phyloP scores from a whole-genome alignment of 2,329 filamentous ascomycete species.

The Lasiodiplodia sp. region DNA sequence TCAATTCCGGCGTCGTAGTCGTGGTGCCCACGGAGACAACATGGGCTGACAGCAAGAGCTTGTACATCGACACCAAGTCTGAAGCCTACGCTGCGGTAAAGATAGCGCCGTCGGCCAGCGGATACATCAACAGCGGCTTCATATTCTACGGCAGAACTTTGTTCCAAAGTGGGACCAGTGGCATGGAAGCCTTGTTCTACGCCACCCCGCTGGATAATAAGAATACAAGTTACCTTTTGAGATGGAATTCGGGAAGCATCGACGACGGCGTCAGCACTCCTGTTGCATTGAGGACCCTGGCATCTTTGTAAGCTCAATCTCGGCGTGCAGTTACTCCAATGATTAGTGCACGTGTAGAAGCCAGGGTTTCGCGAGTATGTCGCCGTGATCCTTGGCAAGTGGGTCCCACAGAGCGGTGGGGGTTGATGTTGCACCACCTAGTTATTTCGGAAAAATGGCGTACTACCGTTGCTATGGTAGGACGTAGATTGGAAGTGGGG shows the following conservation, averaged over 20 bases:
- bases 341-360: too few relatives aligned
- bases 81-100: conserved; percentile 17
- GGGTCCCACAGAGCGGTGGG: background rate
- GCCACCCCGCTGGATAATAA: conserved; percentile 10
- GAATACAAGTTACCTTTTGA: background rate
- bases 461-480: too few relatives aligned
- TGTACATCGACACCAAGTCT: conserved; percentile 6
- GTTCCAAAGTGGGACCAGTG: conserved; percentile 5
- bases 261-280: conserved; percentile 6
- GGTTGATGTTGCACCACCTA: too few relatives aligned
- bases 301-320: background rate
- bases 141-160: conserved; percentile 17
- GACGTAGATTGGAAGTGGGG: too few relatives aligned
- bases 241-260: conserved; percentile 22
- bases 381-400: background rate
- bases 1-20: conserved; percentile 1
- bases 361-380: too few relatives aligned
- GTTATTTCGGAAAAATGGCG: too few relatives aligned
- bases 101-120: conserved; percentile 12
- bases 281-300: conserved; percentile 15
- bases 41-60: conserved; percentile 22
- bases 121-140: conserved; percentile 17
- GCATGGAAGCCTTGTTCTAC: conserved; percentile 18
- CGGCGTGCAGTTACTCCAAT: background rate
- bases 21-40: background rate